Evolutionary conservation across 495 filamentous ascomycete genomes (phyloP).

Genomic region (Annulohypoxylon stygium): DNA sequence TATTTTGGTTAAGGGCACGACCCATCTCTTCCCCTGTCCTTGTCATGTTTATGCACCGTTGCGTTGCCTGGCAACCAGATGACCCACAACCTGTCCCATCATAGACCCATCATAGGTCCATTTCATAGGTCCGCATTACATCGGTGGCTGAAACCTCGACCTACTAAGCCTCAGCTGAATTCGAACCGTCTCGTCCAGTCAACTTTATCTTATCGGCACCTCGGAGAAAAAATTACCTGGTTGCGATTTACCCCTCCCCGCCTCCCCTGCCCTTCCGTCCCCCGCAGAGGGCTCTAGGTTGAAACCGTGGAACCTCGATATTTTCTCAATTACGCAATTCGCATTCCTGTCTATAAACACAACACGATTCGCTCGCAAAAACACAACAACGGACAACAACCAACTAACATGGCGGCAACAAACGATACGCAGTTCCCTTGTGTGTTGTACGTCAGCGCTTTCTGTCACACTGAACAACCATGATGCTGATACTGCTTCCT

Average conservation of each 20-base stretch:
- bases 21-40: background rate
- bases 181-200: slow-evolving; percentile 31
- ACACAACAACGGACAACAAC: background rate
- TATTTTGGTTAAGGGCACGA: slow-evolving; percentile 19
- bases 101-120: background rate
- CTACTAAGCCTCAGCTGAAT: slow-evolving; percentile 41
- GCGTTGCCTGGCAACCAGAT: slow-evolving; percentile 50
- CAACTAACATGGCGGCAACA: slow-evolving; percentile 38
- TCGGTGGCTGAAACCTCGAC: slow-evolving; percentile 43
- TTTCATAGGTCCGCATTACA: background rate
- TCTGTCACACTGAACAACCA: background rate
- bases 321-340: slow-evolving; percentile 40
- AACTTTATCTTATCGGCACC: slow-evolving; percentile 42
- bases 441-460: slow-evolving; percentile 68
- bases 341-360: slow-evolving; percentile 28
- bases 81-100: background rate
- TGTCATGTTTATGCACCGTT: slow-evolving; percentile 38
- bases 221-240: slow-evolving; percentile 8
- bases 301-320: slow-evolving; percentile 15
- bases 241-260: slow-evolving; percentile 25
- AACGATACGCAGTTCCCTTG: slow-evolving; percentile 73
- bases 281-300: slow-evolving; percentile 17
- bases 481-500: slow-evolving; percentile 34
- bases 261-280: background rate
- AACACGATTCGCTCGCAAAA: background rate